Conservation (phyloP, 305 asterid species). For the Fraxinus xanthoxyloides region DNA sequence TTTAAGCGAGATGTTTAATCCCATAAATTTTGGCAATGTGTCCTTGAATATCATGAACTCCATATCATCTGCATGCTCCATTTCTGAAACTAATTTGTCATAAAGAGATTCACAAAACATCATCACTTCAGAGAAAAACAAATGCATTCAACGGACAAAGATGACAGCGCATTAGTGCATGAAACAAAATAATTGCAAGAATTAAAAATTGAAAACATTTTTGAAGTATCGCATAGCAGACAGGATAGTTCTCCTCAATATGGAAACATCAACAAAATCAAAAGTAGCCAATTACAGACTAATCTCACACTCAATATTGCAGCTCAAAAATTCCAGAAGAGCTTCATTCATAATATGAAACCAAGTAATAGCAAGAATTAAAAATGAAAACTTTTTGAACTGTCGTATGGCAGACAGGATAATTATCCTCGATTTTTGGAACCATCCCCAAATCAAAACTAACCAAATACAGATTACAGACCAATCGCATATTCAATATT, state of each 20-base stretch:
- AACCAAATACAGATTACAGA: not conserved
- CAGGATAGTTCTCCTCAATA: conserved; percentile 2
- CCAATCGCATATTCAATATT: not conserved
- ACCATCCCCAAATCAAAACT: conserved; percentile 5
- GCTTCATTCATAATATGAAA: not conserved
- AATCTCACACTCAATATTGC: not conserved
- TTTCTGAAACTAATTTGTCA: not conserved
- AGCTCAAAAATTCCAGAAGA: not conserved
- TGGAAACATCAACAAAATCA: conserved; percentile 5
- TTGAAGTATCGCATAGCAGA: not conserved
- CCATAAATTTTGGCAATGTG: not conserved
- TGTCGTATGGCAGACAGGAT: not conserved
- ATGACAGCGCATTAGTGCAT: not conserved
- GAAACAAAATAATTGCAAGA: not conserved
- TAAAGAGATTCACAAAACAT: not conserved
- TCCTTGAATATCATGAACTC: not conserved
- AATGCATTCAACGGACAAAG: not conserved
- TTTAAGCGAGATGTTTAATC: not conserved
- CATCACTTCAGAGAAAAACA: not conserved
- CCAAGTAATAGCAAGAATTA: not conserved
- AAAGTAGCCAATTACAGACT: not conserved
- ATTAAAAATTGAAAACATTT: not conserved
- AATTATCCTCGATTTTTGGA: not conserved
- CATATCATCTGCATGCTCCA: not conserved
- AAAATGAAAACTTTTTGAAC: not conserved